Evolutionary conservation across 1,139 yeast species (phyloP).

Genomic region (Saccharomyces pastorianus): DNA sequence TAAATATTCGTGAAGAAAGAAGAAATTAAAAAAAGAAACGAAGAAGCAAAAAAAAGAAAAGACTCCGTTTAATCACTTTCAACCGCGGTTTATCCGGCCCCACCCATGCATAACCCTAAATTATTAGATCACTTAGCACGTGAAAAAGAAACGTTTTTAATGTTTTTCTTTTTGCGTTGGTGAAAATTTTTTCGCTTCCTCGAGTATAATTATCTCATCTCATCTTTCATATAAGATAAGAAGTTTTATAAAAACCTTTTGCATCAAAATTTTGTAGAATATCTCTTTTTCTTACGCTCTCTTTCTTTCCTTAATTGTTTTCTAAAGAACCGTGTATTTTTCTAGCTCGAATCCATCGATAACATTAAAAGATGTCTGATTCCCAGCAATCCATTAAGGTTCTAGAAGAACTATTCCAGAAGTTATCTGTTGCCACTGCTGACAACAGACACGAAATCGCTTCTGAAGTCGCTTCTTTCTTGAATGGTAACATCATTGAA

Average conservation of each 20-base stretch:
- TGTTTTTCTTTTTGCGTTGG: not conserved
- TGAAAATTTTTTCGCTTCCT: not conserved
- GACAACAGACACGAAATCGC: slow-evolving; percentile 86
- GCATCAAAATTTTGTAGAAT: not conserved
- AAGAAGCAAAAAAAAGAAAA: not conserved
- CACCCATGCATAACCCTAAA: not conserved
- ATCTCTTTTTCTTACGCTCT: slow-evolving; percentile 1
- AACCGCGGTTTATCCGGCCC: not conserved
- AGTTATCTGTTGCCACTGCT: slow-evolving; percentile 78
- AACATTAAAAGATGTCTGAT: slow-evolving; percentile 34
- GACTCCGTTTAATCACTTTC: not conserved
- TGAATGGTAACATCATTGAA: slow-evolving; percentile 95
- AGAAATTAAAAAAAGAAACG: not conserved
- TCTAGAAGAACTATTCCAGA: slow-evolving; percentile 86
- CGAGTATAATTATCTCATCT: not conserved
- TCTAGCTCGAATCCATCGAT: slow-evolving; percentile 5
- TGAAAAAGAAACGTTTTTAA: slow-evolving; percentile 5
- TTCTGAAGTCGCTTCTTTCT: slow-evolving; percentile 81
- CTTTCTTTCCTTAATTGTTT: not conserved
- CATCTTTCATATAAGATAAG: not conserved
- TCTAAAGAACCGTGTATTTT: slow-evolving; percentile 8
- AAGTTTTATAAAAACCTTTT: not conserved
- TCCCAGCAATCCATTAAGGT: slow-evolving; percentile 51
- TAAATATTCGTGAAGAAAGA: not conserved
- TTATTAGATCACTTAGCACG: not conserved